Evolutionary conservation across 768 basidiomycete species (phyloP), one percentile per base, ranked within the genome.

Genomic region (Trametes gibbosa): DNA sequence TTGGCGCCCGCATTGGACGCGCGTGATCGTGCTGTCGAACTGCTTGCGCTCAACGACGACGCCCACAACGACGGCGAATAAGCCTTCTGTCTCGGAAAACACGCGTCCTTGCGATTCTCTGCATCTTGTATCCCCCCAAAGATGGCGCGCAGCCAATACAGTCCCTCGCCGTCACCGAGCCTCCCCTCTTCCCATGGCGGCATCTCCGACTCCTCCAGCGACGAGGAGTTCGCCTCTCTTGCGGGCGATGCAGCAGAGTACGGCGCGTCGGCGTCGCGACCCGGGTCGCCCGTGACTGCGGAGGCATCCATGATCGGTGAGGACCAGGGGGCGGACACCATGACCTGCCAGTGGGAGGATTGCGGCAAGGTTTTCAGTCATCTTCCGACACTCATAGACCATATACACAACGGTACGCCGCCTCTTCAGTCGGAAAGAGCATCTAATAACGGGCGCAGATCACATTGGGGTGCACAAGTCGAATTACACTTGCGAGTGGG

Each of bases 401-500:
- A 96, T 69, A 85, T 96, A 27, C 90, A 92, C 66, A 77, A 82
- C 56, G 85, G 94, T 94, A 66, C 71, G 86, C 73, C 3, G 14
- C 0, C 5, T 7, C 25, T n/a, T 23, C 17, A 19, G 10, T 8
- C 8, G 17, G 41, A 13, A 2, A 42, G 17, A n/a, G 9, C 8
- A 8, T 13, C 41, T 3, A 21, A 3, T 19, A 8, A 13, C 41
- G 8, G 12, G 49, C 64, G 35, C 67, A 93, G 91, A 81, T 41
- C 92, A 94, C 70, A 89, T 95, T 69, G 89, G 89, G 42, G 83
- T 85, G 12, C 84, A 90, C 73, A 90, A 92, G 72, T 87, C 91
- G 14, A 86, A 82, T 64, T 94, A 95, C 70, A 86, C 86, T 25
- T 98, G 95, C 71, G 87, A 93, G 77, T 98, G 95, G 95, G 74